These are phyloP conservation scores for Tricholoma sp. DNA, from an alignment of 768 basidiomycete species.

Conservation along the genomic window DNA sequence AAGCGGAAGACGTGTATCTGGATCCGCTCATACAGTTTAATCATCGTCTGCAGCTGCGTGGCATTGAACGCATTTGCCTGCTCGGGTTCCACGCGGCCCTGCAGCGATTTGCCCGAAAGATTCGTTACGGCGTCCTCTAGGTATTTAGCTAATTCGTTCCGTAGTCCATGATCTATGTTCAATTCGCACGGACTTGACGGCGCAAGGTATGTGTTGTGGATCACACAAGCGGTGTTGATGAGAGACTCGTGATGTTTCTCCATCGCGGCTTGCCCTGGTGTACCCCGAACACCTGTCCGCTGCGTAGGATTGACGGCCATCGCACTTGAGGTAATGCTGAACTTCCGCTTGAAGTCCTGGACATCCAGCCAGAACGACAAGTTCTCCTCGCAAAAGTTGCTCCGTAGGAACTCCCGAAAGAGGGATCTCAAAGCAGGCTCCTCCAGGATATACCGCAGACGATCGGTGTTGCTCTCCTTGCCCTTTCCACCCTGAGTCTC, in stretches of 20 bases:
- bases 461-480: slow-evolving; percentile 91
- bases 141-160: slow-evolving; percentile 92
- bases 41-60: slow-evolving; percentile 91
- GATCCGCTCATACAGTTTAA: slow-evolving; percentile 91
- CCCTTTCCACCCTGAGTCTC: slow-evolving; percentile 51
- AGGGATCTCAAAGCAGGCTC: slow-evolving; percentile 83
- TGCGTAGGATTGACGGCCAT: slow-evolving; percentile 47
- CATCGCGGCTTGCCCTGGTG: slow-evolving; percentile 85
- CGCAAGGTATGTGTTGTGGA: slow-evolving; percentile 93
- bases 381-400: slow-evolving; percentile 98
- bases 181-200: slow-evolving; percentile 94
- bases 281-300: slow-evolving; percentile 38
- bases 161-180: slow-evolving; percentile 96
- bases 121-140: slow-evolving; percentile 84
- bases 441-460: slow-evolving; percentile 87
- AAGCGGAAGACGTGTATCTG: slow-evolving; percentile 95
- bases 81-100: slow-evolving; percentile 76
- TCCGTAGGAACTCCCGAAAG: slow-evolving; percentile 91
- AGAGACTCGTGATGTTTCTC: slow-evolving; percentile 94
- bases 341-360: slow-evolving; percentile 93
- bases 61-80: slow-evolving; percentile 86
- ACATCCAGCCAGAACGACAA: slow-evolving; percentile 97
- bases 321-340: slow-evolving; percentile 92
- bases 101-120: slow-evolving; percentile 70
- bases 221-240: slow-evolving; percentile 90